Evolutionary conservation across 768 basidiomycete species (phyloP).

Genomic region (Pholiota molesta): DNA sequence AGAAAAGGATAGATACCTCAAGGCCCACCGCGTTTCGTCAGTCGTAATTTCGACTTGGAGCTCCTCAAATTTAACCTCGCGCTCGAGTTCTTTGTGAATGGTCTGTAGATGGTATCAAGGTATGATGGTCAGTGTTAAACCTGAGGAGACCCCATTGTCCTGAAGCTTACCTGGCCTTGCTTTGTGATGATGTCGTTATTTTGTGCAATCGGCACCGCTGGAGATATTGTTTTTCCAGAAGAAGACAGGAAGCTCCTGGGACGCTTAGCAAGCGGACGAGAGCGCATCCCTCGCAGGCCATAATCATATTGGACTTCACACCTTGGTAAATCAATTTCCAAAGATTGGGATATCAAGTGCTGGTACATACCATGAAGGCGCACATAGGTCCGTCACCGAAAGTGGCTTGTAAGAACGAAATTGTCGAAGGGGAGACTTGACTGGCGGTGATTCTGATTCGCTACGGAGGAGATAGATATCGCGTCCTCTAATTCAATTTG

Average conservation of each 20-base stretch:
- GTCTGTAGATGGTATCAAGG: conserved; percentile 39
- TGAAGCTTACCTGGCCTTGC: conserved; percentile 51
- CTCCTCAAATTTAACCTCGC: conserved; percentile 65
- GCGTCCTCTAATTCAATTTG: conserved; percentile 35
- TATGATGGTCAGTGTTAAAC: not conserved
- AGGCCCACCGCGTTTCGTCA: conserved; percentile 77
- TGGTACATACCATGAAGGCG: conserved; percentile 58
- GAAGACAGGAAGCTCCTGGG: conserved; percentile 59
- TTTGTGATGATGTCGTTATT: conserved; percentile 56
- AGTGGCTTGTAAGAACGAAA: conserved; percentile 51
- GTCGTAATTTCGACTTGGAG: conserved; percentile 52
- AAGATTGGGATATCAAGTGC: not conserved
- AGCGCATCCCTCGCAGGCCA: conserved; percentile 61
- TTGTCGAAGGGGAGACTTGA: conserved; percentile 40
- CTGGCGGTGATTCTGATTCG: not conserved
- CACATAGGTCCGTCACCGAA: conserved; percentile 65
- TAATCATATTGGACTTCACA: conserved; percentile 84
- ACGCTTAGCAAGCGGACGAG: conserved; percentile 48
- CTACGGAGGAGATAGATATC: not conserved
- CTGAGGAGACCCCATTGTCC: not conserved
- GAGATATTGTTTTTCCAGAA: conserved; percentile 62
- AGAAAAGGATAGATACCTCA: conserved; percentile 51
- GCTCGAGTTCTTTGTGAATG: conserved; percentile 79
- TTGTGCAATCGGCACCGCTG: conserved; percentile 51
- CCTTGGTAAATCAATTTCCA: conserved; percentile 43